Evolutionary conservation across 768 basidiomycete genomes (phyloP), one percentile per base, ranked within the genome.

Genomic region (Lactifluus rugatus): DNA sequence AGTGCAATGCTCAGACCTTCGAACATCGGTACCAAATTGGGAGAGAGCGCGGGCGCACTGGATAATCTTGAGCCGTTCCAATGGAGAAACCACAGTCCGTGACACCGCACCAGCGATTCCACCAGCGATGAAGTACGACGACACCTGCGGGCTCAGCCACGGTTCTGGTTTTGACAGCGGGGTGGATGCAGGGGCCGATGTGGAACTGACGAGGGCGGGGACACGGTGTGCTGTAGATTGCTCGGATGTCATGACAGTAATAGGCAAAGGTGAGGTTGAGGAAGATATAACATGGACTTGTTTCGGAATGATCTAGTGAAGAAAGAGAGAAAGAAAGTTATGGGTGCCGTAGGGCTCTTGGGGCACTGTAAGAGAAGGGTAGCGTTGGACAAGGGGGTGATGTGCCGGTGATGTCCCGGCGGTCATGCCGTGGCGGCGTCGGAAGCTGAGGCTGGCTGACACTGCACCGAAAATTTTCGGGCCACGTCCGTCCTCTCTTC

Each of bases 31-130:
- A 23, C 36, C 48, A 52, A 3, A 10, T 44, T 26, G 56, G 46
- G 46, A 6, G 17, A 7, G 2, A 2, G 5, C 3, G 41, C 4
- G 19, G 25, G 34, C 89, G 67, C 65, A 94, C 93, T 94, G 86
- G 60, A 99, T 96, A 67, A 99, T 97, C 73, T 99, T 99, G 54
- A 98, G 76, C 58, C 95, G 75, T 66, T 97, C 93, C 14, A 97
- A 70, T 10, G 94, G 95, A 64, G 84, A 87, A 49, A 98, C 95
- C 14, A 96, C 89, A 2, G 94, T 96, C 54, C 94, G 76, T 58
- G 88, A 91, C 9, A 90, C 83, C 36, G 81, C 80, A 28, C 80
- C 80, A 32, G 80, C 80, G 52, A 76, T 55, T 31, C 80, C 80
- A 36, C 80, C 80, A 1, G 81, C 80, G 57, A 81, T 71, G 65